Conservation (phyloP, 371 early-diverging fungal species). For the Mortierella sp. region DNA sequence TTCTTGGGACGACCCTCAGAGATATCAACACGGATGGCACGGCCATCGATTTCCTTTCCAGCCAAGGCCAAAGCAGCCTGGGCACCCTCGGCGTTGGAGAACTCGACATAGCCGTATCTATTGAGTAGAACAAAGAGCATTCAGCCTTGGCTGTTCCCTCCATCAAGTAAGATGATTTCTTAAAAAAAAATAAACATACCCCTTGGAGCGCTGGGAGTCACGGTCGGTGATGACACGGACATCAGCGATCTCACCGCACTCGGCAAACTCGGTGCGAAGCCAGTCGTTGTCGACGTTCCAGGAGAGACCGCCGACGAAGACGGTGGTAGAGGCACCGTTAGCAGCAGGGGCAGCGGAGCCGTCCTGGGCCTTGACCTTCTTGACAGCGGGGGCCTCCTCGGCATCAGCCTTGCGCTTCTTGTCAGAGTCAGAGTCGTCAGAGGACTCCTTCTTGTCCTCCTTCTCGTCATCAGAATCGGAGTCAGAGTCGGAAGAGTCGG, state of each 20-base stretch:
- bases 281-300: constrained; percentile 74
- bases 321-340: constrained; percentile 50
- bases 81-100: constrained; percentile 66
- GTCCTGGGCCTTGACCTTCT: constrained; percentile 62
- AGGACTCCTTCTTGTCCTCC: constrained; percentile 29
- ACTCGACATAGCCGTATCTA: constrained; percentile 69
- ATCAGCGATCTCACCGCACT: constrained; percentile 72
- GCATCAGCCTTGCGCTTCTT: constrained; percentile 60
- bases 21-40: constrained; percentile 68
- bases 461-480: constrained; percentile 52
- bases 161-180: too few species aligned
- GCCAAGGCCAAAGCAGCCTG: constrained; percentile 70
- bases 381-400: constrained; percentile 58
- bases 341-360: constrained; percentile 46
- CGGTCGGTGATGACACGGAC: constrained; percentile 77
- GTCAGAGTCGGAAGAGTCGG: constrained; percentile 40
- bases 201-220: constrained; percentile 72
- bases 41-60: constrained; percentile 77
- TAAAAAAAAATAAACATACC: constrained; percentile 56
- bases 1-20: constrained; percentile 56
- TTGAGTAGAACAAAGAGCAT: too few species aligned
- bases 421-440: constrained; percentile 41
- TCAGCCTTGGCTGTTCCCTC: too few species aligned
- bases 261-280: constrained; percentile 66
- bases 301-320: constrained; percentile 79